Evolutionary conservation across 1,284 basidiomycete genomes (phyloP).

Genomic region (Leccinum angustisporum): DNA sequence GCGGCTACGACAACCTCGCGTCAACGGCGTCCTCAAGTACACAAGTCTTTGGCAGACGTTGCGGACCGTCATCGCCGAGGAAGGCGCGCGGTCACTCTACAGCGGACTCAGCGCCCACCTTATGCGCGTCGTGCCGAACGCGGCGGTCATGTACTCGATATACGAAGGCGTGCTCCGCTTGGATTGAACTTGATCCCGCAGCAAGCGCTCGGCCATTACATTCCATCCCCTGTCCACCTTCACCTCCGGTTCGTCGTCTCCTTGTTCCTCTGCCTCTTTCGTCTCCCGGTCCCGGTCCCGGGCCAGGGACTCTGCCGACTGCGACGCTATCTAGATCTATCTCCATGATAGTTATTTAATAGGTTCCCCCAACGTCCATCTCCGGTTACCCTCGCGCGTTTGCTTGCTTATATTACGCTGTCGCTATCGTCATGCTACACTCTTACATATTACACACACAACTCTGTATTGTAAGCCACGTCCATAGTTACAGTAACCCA

Average conservation of each 20-base stretch:
- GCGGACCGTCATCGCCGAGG: constrained; percentile 84
- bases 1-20: constrained; percentile 82
- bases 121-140: constrained; percentile 96
- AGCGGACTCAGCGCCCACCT: constrained; percentile 94
- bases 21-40: constrained; percentile 80
- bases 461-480: constrained; percentile 25
- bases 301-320: not conserved
- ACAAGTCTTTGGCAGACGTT: constrained; percentile 86
- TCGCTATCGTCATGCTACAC: constrained; percentile 8
- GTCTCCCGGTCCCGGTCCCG: not conserved
- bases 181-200: constrained; percentile 28
- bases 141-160: constrained; percentile 93
- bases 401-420: constrained; percentile 16
- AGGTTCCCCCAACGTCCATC: not conserved
- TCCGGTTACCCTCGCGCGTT: constrained; percentile 9
- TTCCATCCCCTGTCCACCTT: not conserved
- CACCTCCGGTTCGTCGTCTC: not conserved
- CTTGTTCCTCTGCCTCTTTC: no score
- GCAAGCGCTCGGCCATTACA: not conserved
- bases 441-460: not conserved
- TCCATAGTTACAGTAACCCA: constrained; percentile 23
- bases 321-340: constrained; percentile 20
- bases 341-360: constrained; percentile 18
- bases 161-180: constrained; percentile 77
- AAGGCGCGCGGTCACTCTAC: constrained; percentile 85